Conservation (phyloP, 176 grass and related monocot species). For the Lolium perenne region DNA sequence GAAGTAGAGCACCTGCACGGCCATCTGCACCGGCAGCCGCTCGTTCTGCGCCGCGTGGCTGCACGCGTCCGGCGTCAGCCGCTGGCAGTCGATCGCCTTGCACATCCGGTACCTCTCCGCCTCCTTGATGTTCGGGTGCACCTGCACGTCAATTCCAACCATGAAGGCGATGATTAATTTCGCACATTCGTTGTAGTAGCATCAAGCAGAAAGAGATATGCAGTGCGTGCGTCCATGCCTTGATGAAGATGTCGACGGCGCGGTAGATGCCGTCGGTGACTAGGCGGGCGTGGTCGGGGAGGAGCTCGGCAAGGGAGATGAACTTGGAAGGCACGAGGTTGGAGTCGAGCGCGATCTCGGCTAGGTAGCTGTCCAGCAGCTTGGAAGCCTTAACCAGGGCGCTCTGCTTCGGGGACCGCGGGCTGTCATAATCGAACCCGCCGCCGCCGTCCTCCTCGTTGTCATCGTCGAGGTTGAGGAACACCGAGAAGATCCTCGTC, state of each 20-base stretch:
- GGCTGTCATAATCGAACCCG: conserved; percentile 74
- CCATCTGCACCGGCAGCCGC: conserved; percentile 88
- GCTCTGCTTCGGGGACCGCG: conserved; percentile 79
- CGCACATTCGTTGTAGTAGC: neutral
- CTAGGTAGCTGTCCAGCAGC: conserved; percentile 94
- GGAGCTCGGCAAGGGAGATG: conserved; percentile 83
- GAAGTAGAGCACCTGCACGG: conserved; percentile 93
- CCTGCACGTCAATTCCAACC: conserved; percentile 43
- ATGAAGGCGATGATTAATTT: neutral
- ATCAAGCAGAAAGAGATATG: neutral
- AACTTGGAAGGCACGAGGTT: conserved; percentile 80
- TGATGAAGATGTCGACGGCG: conserved; percentile 95
- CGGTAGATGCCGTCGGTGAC: conserved; percentile 91
- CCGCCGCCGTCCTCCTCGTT: conserved; percentile 46
- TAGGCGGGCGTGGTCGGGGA: conserved; percentile 86
- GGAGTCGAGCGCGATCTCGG: conserved; percentile 89
- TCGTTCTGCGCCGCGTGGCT: conserved; percentile 98
- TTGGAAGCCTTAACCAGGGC: conserved; percentile 75
- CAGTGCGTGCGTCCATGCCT: conserved; percentile 38
- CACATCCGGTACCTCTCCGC: conserved; percentile 88
- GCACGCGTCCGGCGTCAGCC: conserved; percentile 86
- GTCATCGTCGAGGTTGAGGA: conserved; percentile 79
- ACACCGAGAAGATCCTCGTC: conserved; percentile 71
- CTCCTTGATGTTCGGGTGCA: conserved; percentile 96
- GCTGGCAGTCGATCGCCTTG: conserved; percentile 95